A percentile compares a stretch with the other conserved stretches of the same genome.
These are phyloP conservation scores for Hysterangium stoloniferum DNA, from an alignment of 768 basidiomycete species.

Conservation along the genomic window DNA sequence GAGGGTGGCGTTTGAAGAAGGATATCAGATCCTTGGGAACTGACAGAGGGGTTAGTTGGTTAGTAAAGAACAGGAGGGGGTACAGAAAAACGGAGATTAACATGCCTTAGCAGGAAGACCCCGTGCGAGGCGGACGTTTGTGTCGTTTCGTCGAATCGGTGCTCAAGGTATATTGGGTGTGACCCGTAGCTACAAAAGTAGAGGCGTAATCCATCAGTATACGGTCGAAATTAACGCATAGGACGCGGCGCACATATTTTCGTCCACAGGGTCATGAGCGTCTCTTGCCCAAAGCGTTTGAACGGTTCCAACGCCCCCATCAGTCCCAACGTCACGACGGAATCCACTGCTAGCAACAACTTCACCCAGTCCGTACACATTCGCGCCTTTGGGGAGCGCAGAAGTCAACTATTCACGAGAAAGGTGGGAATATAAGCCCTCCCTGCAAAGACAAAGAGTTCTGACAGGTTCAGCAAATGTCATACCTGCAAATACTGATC, in stretches of 20 bases:
- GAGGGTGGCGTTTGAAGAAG: constrained; percentile 52
- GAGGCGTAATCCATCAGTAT: background rate
- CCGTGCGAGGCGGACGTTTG: constrained; percentile 58
- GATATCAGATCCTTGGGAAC: constrained; percentile 64
- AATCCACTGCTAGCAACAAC: constrained; percentile 63
- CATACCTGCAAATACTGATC: constrained; percentile 68
- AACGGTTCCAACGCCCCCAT: constrained; percentile 44
- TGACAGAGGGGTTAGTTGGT: constrained; percentile 20
- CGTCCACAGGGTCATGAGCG: constrained; percentile 51
- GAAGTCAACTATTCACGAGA: constrained; percentile 44
- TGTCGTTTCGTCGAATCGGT: constrained; percentile 49
- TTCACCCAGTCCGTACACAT: constrained; percentile 77
- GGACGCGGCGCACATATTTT: constrained; percentile 51
- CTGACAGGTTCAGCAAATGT: too few relatives aligned
- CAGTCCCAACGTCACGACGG: constrained; percentile 47
- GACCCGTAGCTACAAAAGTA: constrained; percentile 48
- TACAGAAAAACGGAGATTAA: too few relatives aligned
- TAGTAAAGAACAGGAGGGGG: too few relatives aligned
- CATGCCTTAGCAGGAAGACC: constrained; percentile 64
- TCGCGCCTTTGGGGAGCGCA: constrained; percentile 54
- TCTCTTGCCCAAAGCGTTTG: constrained; percentile 67
- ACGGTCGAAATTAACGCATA: too few relatives aligned
- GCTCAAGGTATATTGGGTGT: constrained; percentile 67
- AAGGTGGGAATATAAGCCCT: too few relatives aligned
- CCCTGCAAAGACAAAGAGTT: background rate